Evolutionary conservation across 768 basidiomycete species (phyloP), one percentile per base, ranked within the genome.

Genomic region (Pisolithus orientalis): DNA sequence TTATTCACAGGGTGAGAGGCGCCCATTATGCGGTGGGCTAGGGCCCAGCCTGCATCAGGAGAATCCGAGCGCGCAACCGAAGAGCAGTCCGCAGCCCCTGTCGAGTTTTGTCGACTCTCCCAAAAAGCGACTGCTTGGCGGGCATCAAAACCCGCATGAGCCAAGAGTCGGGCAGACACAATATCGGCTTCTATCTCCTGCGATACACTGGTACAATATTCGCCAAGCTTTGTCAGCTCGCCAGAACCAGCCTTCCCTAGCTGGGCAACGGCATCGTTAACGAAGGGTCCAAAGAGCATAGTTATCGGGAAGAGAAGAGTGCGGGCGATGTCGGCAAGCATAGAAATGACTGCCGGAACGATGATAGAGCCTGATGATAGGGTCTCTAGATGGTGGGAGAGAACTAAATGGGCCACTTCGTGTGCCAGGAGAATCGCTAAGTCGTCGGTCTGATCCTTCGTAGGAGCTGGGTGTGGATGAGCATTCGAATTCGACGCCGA

Each of bases 111-210:
- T 44, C 83, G 75, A 39, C 72, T 67, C 62, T 91, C 83, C 90
- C 94, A 97, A 65, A 96, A 95, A 13, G 70, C 73, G 42, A 94
- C 76, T 6, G 95, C 90, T 44, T 75, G 73, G 34, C 85, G 80
- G 3, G 94, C 89, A 70, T 96, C 91, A 62, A 88, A 97, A 5
- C 93, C 91, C 0, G 94, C 87, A 63, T 92, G 80, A 0, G 94
- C 92, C 34, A 99, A 81, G n/a, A 99, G 73, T 55, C 94, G 78
- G 6, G 86, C 79, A 11, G 90, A 93, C 37, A 94, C 92, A 31
- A 91, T 70, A 63, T 97, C 94, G 13, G 94, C 95, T 65, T 99
- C 95, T 13, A 90, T 80, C 66, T 99, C 95, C 65, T 97, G 89
- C 43, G 78, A 80, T 53, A 83, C 73, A 53, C 82, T 90, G 44